These are phyloP conservation scores for Tardiomyces blankii DNA, from an alignment of 1,139 yeast species.

Conservation along the genomic window DNA sequence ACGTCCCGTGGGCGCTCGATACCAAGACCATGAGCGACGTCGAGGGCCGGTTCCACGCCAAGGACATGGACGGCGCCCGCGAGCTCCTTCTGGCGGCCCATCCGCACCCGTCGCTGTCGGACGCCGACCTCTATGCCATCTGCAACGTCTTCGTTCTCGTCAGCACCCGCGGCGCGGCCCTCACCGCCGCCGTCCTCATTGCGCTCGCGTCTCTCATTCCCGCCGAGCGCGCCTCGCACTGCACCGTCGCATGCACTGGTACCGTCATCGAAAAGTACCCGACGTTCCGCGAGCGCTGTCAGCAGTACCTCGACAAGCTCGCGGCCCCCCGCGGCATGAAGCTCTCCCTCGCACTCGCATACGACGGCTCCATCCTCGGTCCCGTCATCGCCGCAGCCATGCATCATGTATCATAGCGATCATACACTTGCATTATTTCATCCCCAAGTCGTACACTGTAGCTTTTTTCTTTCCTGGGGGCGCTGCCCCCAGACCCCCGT, in stretches of 20 bases:
- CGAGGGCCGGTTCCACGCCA: slow-evolving; percentile 14
- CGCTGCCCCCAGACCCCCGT: no score
- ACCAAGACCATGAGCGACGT: slow-evolving; percentile 19
- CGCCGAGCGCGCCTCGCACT: not conserved
- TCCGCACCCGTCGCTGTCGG: slow-evolving; percentile 10
- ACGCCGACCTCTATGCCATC: slow-evolving; percentile 30
- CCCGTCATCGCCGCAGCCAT: slow-evolving; percentile 25
- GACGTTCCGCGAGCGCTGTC: slow-evolving; percentile 49
- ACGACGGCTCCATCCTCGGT: slow-evolving; percentile 22
- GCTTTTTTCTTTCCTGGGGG: no score
- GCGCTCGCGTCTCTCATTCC: slow-evolving; percentile 12
- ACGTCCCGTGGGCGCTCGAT: slow-evolving; percentile 15
- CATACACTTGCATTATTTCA: no score
- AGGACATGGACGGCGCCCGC: slow-evolving; percentile 13
- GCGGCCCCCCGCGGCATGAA: slow-evolving; percentile 12
- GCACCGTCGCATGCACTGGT: slow-evolving; percentile 78
- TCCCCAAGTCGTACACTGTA: no score
- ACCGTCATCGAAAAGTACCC: slow-evolving; percentile 83
- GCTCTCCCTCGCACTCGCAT: slow-evolving; percentile 13
- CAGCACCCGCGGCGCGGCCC: slow-evolving; percentile 67
- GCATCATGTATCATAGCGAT: slow-evolving; percentile 5
- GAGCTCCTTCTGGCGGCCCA: slow-evolving; percentile 12
- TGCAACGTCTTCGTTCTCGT: slow-evolving; percentile 60
- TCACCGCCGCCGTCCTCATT: slow-evolving; percentile 74
- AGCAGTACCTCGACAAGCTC: slow-evolving; percentile 17